Percentiles rank a stretch among this genome's conserved stretches.
phyloP scores from a whole-genome alignment of 768 basidiomycete species.

The Suillus weaverae region DNA sequence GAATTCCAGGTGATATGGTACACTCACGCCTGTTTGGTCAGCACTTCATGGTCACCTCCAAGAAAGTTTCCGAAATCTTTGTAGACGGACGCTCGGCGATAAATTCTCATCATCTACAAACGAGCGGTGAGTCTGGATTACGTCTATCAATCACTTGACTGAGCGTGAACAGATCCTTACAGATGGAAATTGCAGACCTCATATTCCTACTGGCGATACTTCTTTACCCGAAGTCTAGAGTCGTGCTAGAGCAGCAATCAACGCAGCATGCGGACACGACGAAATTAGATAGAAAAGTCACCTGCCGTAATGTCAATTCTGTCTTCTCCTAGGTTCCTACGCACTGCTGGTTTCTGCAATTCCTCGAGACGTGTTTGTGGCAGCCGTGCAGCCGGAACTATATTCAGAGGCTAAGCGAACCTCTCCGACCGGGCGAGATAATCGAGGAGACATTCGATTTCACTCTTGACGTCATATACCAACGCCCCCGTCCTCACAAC shows the following conservation, averaged over 20 bases:
- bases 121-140: neutral
- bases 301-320: neutral
- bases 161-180: neutral
- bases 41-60: constrained; percentile 3
- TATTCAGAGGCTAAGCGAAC: neutral
- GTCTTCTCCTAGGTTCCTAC: neutral
- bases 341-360: neutral
- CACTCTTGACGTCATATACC: too few species aligned
- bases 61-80: neutral
- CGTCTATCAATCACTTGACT: neutral
- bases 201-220: constrained; percentile 8
- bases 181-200: neutral
- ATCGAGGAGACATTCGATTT: neutral
- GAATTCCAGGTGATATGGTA: too few species aligned
- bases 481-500: too few species aligned
- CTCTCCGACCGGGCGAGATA: neutral
- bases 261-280: constrained; percentile 5
- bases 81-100: neutral
- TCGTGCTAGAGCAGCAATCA: constrained; percentile 15
- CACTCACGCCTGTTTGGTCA: neutral
- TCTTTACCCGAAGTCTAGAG: constrained; percentile 11
- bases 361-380: neutral
- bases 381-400: neutral
- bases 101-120: neutral
- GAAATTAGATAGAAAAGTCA: neutral